These are phyloP conservation scores for Hebeloma cylindrosporum DNA, from an alignment of 768 basidiomycete genomes.

Conservation along the genomic window DNA sequence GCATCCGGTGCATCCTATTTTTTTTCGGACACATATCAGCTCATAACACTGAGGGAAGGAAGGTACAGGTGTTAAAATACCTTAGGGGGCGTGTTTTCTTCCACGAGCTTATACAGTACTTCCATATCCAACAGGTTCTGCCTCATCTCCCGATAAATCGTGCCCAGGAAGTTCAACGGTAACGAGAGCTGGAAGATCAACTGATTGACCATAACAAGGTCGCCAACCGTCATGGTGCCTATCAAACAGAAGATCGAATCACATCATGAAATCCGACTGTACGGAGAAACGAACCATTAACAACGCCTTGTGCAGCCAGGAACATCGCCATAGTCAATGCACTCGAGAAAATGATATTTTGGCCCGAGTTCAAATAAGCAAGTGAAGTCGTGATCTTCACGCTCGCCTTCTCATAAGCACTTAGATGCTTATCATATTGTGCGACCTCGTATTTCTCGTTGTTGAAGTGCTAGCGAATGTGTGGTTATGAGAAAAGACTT, in stretches of 20 bases:
- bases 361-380: slow-evolving; percentile 92
- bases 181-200: slow-evolving; percentile 96
- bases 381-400: slow-evolving; percentile 95
- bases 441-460: slow-evolving; percentile 90
- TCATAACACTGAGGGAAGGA: no score
- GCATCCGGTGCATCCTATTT: slow-evolving; percentile 68
- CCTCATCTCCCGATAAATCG: slow-evolving; percentile 94
- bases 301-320: slow-evolving; percentile 90
- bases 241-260: slow-evolving; percentile 1
- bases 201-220: slow-evolving; percentile 99
- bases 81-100: slow-evolving; percentile 70
- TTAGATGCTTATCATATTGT: slow-evolving; percentile 89
- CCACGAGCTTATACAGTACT: slow-evolving; percentile 85
- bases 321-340: slow-evolving; percentile 96
- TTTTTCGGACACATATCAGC: neutral
- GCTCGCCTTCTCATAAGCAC: slow-evolving; percentile 86
- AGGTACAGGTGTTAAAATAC: slow-evolving; percentile 34
- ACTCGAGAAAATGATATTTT: slow-evolving; percentile 93
- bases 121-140: slow-evolving; percentile 99
- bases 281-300: slow-evolving; percentile 62
- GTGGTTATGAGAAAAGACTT: slow-evolving; percentile 7
- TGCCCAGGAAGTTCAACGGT: slow-evolving; percentile 95
- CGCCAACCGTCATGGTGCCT: slow-evolving; percentile 98
- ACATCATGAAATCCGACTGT: neutral
- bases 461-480: slow-evolving; percentile 86